These are phyloP conservation scores for Lunularia cruciata DNA, from an alignment of 225 moss, liverwort and hornwort species.

Conservation along the genomic window DNA sequence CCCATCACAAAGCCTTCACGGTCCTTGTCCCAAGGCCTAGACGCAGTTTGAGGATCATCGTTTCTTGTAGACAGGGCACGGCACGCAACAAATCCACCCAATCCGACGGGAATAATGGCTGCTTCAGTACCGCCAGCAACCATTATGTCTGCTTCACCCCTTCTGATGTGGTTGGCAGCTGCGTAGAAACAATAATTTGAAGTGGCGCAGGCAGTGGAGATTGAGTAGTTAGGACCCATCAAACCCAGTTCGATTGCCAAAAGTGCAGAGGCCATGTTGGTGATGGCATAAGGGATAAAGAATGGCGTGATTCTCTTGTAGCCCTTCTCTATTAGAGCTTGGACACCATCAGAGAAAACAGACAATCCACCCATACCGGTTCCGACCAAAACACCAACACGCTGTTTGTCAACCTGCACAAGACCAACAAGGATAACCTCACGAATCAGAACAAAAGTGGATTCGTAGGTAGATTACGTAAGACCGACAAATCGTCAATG, in stretches of 20 bases:
- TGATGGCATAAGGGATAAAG: conserved; percentile 93
- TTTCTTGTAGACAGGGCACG: conserved; percentile 85
- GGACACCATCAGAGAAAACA: conserved; percentile 91
- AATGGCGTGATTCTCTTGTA: conserved; percentile 88
- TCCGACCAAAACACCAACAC: conserved; percentile 83
- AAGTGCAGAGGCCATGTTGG: conserved; percentile 94
- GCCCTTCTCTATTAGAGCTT: conserved; percentile 95
- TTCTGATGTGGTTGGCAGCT: conserved; percentile 92
- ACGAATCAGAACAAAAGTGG: no score
- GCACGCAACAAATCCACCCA: conserved; percentile 95
- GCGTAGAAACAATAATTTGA: conserved; percentile 98
- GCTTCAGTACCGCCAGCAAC: conserved; percentile 95
- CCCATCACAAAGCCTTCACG: conserved; percentile 99
- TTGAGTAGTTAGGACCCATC: conserved; percentile 96
- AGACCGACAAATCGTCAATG: no score
- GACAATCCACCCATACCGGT: conserved; percentile 97
- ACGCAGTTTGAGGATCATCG: conserved; percentile 87
- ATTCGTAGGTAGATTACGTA: no score
- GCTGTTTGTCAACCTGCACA: conserved; percentile 85
- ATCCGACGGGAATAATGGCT: conserved; percentile 87
- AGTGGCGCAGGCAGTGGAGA: conserved; percentile 94
- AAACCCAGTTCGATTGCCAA: conserved; percentile 86
- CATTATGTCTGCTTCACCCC: conserved; percentile 96
- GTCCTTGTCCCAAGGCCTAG: conserved; percentile 95
- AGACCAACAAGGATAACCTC: no score